These are phyloP conservation scores for Monosporozyma yasuniensis DNA, from an alignment of 805 yeast species.

Conservation along the genomic window DNA sequence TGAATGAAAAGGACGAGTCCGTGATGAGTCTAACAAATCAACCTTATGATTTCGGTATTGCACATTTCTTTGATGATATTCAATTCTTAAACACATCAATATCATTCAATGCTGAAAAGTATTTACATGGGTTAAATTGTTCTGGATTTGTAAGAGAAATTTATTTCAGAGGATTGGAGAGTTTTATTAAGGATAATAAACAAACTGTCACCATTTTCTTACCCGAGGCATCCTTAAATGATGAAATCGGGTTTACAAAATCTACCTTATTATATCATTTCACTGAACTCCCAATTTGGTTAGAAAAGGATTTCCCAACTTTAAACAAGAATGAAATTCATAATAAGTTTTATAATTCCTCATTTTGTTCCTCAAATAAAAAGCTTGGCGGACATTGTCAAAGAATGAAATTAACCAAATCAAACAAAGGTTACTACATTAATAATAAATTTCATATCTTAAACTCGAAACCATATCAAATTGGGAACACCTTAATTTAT, in stretches of 20 bases:
- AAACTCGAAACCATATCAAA: slow-evolving; percentile 34
- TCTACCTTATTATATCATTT: slow-evolving; percentile 56
- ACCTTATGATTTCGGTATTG: slow-evolving; percentile 39
- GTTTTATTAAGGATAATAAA: slow-evolving; percentile 38
- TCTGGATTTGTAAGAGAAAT: slow-evolving; percentile 63
- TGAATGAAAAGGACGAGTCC: slow-evolving; percentile 32
- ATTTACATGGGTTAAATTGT: slow-evolving; percentile 50
- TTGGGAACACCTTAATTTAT: slow-evolving; percentile 64
- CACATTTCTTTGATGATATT: slow-evolving; percentile 38
- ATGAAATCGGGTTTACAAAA: slow-evolving; percentile 31
- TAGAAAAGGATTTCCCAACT: slow-evolving; percentile 15
- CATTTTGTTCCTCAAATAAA: slow-evolving; percentile 45
- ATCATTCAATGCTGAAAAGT: slow-evolving; percentile 45
- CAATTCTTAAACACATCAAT: slow-evolving; percentile 22
- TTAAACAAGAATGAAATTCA: background rate
- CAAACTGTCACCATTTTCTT: slow-evolving; percentile 53
- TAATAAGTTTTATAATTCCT: slow-evolving; percentile 38
- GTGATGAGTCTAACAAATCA: slow-evolving; percentile 29
- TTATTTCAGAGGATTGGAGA: slow-evolving; percentile 45
- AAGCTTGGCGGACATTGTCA: slow-evolving; percentile 57
- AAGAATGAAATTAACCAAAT: slow-evolving; percentile 39
- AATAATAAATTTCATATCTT: slow-evolving; percentile 49
- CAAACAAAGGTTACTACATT: slow-evolving; percentile 28
- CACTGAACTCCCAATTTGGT: slow-evolving; percentile 15
- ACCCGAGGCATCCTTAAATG: slow-evolving; percentile 30